Percentiles rank a stretch among this genome's conserved stretches.
Evolutionary conservation across 106 monocot species (phyloP).

Genomic region (Dendrobium chrysotoxum): DNA sequence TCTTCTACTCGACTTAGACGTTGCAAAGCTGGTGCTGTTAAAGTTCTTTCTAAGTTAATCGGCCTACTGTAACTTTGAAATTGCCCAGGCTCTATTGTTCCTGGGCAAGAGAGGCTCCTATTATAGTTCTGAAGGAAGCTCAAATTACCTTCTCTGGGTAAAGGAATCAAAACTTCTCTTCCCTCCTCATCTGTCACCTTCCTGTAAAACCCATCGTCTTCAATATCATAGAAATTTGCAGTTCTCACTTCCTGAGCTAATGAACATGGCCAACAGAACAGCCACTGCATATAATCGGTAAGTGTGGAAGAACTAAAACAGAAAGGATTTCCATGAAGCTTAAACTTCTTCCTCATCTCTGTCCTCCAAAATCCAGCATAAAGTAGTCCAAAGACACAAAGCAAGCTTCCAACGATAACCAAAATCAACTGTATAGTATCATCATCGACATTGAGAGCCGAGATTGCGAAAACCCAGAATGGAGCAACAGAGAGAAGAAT

Average conservation of each 20-base stretch:
- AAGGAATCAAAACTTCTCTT: background rate
- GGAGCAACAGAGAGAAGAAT: slow-evolving; percentile 17
- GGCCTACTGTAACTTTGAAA: background rate
- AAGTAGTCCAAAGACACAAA: slow-evolving; percentile 21
- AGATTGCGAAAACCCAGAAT: slow-evolving; percentile 16
- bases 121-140: background rate
- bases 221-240: slow-evolving; percentile 27
- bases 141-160: slow-evolving; percentile 2
- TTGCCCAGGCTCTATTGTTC: background rate
- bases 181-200: slow-evolving; percentile 10
- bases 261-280: slow-evolving; percentile 37
- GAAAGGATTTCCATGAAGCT: slow-evolving; percentile 16
- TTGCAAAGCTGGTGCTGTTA: background rate
- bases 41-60: background rate
- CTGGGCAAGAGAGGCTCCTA: slow-evolving; percentile 15
- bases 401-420: slow-evolving; percentile 6
- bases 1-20: background rate
- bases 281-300: slow-evolving; percentile 27
- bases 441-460: slow-evolving; percentile 23
- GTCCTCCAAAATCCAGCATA: slow-evolving; percentile 48
- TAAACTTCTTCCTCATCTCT: slow-evolving; percentile 32
- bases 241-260: slow-evolving; percentile 41
- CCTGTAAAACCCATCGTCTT: slow-evolving; percentile 20
- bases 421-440: slow-evolving; percentile 9
- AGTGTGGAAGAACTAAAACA: slow-evolving; percentile 9